Percentiles rank a stretch among this genome's conserved stretches.
These are phyloP conservation scores for Secale cereale DNA, from an alignment of 176 grass and related monocot genomes.

Conservation along the genomic window DNA sequence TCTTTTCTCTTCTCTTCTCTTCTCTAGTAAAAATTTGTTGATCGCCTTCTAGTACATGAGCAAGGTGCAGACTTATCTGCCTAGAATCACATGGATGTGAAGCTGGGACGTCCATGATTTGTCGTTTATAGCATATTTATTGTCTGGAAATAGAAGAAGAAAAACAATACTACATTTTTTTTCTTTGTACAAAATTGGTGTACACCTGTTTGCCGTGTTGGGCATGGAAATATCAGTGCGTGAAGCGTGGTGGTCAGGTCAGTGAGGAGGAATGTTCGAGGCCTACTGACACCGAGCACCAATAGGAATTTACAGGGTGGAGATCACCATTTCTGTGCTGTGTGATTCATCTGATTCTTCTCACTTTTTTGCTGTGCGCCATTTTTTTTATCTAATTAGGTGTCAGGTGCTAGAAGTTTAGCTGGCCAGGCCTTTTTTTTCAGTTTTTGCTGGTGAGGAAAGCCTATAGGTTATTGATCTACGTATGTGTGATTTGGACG, in stretches of 20 bases:
- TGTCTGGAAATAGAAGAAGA: conserved; percentile 13
- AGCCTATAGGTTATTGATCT: no score
- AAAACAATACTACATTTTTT: conserved; percentile 3
- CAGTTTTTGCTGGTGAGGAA: no score
- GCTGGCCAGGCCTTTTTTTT: background rate
- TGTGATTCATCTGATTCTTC: conserved; percentile 15
- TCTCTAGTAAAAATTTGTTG: conserved; percentile 33
- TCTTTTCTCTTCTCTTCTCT: conserved; percentile 8
- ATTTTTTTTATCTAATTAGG: background rate
- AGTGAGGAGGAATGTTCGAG: conserved; percentile 20
- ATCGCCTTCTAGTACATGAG: conserved; percentile 30
- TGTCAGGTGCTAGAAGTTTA: conserved; percentile 14
- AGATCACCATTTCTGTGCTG: conserved; percentile 15
- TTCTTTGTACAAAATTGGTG: background rate
- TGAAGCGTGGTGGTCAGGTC: background rate
- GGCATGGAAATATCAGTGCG: background rate
- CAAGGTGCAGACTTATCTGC: conserved; percentile 6
- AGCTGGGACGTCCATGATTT: conserved; percentile 11
- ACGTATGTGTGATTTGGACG: no score
- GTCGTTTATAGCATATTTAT: background rate
- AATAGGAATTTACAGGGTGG: background rate
- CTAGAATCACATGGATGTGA: conserved; percentile 17
- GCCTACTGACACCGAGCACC: background rate
- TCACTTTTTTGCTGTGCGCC: background rate
- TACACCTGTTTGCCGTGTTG: background rate